These are phyloP conservation scores for Starmera stellimalicola DNA, from an alignment of 1,139 yeast genomes.

Conservation along the genomic window DNA sequence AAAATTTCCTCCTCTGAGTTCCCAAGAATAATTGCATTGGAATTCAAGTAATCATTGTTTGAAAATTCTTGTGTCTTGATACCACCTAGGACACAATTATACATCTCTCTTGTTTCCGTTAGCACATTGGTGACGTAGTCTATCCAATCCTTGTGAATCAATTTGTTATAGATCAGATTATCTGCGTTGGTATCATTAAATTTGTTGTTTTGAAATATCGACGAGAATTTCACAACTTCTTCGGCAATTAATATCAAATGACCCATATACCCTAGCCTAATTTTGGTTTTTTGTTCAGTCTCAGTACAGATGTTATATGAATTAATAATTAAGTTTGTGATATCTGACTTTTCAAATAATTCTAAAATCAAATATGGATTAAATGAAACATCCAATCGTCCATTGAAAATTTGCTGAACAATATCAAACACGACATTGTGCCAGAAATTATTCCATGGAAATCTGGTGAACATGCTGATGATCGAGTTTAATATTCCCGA, in stretches of 20 bases:
- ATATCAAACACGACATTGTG: conserved; percentile 97
- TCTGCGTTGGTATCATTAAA: conserved; percentile 17
- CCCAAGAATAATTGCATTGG: conserved; percentile 19
- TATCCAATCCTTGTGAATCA: conserved; percentile 60
- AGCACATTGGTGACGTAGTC: conserved; percentile 76
- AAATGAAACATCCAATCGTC: conserved; percentile 83
- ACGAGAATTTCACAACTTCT: conserved; percentile 84
- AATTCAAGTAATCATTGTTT: conserved; percentile 14
- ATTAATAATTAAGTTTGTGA: conserved; percentile 74
- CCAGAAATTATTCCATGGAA: conserved; percentile 95
- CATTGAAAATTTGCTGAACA: conserved; percentile 92
- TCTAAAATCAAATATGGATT: conserved; percentile 83
- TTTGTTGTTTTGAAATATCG: conserved; percentile 23
- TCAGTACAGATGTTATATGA: conserved; percentile 73
- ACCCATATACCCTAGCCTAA: conserved; percentile 95
- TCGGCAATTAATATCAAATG: conserved; percentile 92
- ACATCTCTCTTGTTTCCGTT: conserved; percentile 85
- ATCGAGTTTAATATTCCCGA: conserved; percentile 73
- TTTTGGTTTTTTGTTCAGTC: conserved; percentile 46
- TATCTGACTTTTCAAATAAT: conserved; percentile 66
- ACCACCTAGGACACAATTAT: conserved; percentile 90
- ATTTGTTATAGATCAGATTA: conserved; percentile 21
- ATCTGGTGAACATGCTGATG: conserved; percentile 77
- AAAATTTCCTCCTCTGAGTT: conserved; percentile 18
- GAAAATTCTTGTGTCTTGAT: conserved; percentile 17